A percentile compares a stretch with the other conserved stretches of the same genome.
These are phyloP conservation scores for Quercus bicolor DNA, from an alignment of 306 rosid genomes.

Conservation along the genomic window DNA sequence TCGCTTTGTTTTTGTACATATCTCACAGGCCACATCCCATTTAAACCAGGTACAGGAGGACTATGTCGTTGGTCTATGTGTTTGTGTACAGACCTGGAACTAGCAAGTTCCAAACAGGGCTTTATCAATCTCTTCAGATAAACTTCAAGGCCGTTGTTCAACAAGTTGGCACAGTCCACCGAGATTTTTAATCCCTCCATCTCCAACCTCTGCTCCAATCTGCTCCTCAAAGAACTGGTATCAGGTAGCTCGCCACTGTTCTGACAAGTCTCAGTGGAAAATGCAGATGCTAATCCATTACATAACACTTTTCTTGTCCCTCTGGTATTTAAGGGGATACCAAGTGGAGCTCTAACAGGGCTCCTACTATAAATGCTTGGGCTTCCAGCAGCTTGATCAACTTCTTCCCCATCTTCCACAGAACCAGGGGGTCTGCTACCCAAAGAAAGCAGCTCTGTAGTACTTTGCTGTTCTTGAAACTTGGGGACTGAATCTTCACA, in stretches of 20 bases:
- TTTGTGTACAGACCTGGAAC: conserved; percentile 34
- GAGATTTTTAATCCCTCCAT: conserved; percentile 48
- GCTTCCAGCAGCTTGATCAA: conserved; percentile 45
- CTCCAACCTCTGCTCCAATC: conserved; percentile 48
- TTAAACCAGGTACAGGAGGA: conserved; percentile 23
- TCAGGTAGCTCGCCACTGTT: conserved; percentile 48
- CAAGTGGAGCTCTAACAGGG: conserved; percentile 67
- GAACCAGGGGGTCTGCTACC: conserved; percentile 42
- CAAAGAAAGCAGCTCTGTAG: conserved; percentile 32
- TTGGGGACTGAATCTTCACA: conserved; percentile 32
- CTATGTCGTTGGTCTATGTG: conserved; percentile 9
- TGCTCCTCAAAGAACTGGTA: conserved; percentile 43
- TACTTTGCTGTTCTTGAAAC: conserved; percentile 40
- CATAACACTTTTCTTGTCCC: conserved; percentile 17
- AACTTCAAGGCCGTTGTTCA: conserved; percentile 55
- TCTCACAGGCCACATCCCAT: conserved; percentile 21
- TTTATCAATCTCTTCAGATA: conserved; percentile 67
- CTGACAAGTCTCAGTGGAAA: conserved; percentile 37
- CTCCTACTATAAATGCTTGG: conserved; percentile 20
- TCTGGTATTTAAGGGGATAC: conserved; percentile 37
- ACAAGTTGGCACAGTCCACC: conserved; percentile 42
- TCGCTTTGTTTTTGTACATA: conserved; percentile 33
- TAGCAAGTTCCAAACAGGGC: conserved; percentile 54
- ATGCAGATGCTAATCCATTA: conserved; percentile 15
- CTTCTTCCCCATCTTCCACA: conserved; percentile 63